Conservation (phyloP, 179 eudicot species). For the Drosera spatulata region DNA sequence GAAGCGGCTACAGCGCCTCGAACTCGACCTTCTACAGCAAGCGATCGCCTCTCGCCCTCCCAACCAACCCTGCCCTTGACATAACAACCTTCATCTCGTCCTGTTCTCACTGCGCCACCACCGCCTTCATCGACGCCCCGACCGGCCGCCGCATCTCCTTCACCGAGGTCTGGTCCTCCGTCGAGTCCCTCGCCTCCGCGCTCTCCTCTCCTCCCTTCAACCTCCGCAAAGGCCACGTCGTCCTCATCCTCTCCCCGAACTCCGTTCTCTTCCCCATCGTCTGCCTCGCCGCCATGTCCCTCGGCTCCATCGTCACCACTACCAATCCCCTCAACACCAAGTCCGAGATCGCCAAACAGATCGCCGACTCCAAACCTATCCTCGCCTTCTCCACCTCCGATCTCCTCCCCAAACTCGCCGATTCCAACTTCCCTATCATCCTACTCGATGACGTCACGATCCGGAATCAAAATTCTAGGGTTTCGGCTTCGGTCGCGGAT, state of each 20-base stretch:
- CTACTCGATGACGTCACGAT: constrained; percentile 17
- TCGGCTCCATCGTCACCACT: constrained; percentile 79
- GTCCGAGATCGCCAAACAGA: constrained; percentile 52
- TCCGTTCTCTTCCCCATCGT: constrained; percentile 5
- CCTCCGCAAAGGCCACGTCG: constrained; percentile 3
- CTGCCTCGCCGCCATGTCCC: constrained; percentile 2
- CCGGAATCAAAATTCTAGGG: constrained; percentile 14
- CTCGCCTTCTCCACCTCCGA: constrained; percentile 53
- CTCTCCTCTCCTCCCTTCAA: background rate
- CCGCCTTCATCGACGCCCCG: constrained; percentile 5
- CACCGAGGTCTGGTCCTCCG: background rate
- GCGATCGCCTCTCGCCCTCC: constrained; percentile 4
- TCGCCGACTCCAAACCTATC: constrained; percentile 45
- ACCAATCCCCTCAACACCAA: constrained; percentile 66
- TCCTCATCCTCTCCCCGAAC: constrained; percentile 9
- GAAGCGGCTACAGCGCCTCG: constrained; percentile 6
- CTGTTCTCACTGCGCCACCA: background rate
- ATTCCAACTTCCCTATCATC: constrained; percentile 30
- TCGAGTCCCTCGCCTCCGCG: constrained; percentile 6
- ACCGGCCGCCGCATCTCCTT: constrained; percentile 3
- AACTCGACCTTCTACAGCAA: constrained; percentile 1
- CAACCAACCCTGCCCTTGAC: background rate
- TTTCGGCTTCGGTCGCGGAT: constrained; percentile 22
- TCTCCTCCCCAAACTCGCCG: constrained; percentile 40
- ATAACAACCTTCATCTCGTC: constrained; percentile 2